Evolutionary conservation across 2,329 filamentous ascomycete genomes (phyloP).

Genomic region (Orbilia quercus): DNA sequence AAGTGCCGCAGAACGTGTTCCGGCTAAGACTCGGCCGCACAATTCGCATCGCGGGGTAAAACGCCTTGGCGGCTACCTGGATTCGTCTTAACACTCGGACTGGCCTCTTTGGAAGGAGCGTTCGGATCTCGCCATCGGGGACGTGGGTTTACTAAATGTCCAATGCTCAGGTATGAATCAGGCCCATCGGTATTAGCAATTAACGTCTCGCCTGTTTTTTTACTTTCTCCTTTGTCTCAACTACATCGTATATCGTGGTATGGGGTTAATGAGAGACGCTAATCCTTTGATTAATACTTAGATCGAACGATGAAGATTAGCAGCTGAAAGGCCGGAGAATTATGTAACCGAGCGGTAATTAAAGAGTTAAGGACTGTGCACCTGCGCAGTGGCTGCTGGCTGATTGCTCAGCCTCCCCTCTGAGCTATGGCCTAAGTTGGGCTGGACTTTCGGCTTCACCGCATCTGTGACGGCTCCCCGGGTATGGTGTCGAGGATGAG

Average conservation of each 20-base stretch:
- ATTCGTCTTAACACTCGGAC: constrained; percentile 3
- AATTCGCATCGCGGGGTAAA: not conserved
- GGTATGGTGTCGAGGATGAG: constrained; percentile 11
- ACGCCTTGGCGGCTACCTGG: not conserved
- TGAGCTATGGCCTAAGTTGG: not conserved
- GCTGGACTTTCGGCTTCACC: constrained; percentile 7
- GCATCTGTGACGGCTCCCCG: constrained; percentile 18
- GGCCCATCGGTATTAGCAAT: not conserved
- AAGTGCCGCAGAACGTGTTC: constrained; percentile 11
- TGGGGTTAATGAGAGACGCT: constrained; percentile 34
- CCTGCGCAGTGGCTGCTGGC: not conserved
- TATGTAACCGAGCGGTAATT: not conserved
- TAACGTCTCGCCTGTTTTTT: not conserved
- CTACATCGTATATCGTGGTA: no score
- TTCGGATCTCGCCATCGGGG: not conserved
- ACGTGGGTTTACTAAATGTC: not conserved
- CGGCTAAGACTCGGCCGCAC: constrained; percentile 26
- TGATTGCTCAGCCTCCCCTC: constrained; percentile 39
- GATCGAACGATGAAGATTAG: constrained; percentile 7
- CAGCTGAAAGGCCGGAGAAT: constrained; percentile 47
- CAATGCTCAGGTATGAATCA: not conserved
- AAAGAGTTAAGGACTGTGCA: constrained; percentile 16
- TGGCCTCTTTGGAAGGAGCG: not conserved
- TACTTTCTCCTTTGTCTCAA: no score
- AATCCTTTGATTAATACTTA: constrained; percentile 30